These are phyloP conservation scores for Salix udensis DNA, from an alignment of 345 rosid species.

Conservation along the genomic window DNA sequence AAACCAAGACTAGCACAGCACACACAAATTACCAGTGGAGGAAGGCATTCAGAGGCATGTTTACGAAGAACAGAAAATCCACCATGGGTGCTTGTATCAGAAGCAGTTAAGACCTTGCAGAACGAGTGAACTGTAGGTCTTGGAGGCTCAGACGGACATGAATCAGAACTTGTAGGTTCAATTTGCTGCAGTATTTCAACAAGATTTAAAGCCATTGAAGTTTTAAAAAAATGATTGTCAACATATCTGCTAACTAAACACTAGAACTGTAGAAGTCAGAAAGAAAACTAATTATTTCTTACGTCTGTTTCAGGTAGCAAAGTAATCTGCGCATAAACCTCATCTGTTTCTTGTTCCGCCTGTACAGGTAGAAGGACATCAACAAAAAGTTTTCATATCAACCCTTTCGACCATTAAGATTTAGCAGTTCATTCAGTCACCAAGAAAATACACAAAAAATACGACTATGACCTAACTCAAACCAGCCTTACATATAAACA, in stretches of 20 bases:
- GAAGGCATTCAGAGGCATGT: conserved; percentile 93
- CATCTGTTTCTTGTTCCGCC: conserved; percentile 98
- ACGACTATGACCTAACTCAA: neutral
- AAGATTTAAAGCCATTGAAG: neutral
- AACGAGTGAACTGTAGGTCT: conserved; percentile 67
- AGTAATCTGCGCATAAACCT: conserved; percentile 92
- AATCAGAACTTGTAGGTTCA: conserved; percentile 59
- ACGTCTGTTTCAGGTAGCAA: conserved; percentile 64
- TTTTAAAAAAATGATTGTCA: neutral
- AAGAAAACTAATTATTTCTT: conserved; percentile 25
- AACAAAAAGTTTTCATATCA: neutral
- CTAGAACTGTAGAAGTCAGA: neutral
- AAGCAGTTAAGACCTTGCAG: conserved; percentile 85
- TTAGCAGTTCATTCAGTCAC: neutral
- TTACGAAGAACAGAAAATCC: conserved; percentile 90
- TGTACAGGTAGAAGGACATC: conserved; percentile 22
- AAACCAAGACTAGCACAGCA: neutral
- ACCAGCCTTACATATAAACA: neutral
- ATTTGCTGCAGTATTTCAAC: conserved; percentile 33
- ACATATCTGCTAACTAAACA: neutral
- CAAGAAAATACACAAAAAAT: neutral
- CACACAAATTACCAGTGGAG: conserved; percentile 63
- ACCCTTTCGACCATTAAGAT: neutral
- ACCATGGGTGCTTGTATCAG: conserved; percentile 98
- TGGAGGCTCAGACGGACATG: conserved; percentile 39